phyloP scores from a whole-genome alignment of 2,329 filamentous ascomycete genomes.

The Pestalotiopsis sp. region DNA sequence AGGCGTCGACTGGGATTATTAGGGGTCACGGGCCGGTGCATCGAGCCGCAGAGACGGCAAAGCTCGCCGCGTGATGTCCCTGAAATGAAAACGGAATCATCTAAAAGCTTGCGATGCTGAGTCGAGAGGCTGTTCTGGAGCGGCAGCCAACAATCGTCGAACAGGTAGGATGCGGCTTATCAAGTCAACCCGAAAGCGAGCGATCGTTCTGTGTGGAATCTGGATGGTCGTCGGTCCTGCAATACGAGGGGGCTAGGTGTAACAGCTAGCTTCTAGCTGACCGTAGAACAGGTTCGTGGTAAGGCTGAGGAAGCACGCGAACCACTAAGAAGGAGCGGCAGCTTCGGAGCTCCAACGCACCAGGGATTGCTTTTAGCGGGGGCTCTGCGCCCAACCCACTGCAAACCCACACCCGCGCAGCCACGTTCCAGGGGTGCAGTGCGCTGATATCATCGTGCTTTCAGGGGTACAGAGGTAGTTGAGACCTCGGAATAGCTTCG shows the following conservation, averaged over 20 bases:
- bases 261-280: neutral
- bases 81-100: conserved; percentile 2
- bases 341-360: neutral
- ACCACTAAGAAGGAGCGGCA: neutral
- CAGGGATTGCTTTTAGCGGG: neutral
- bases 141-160: neutral
- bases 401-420: neutral
- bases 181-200: neutral
- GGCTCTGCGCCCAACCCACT: neutral
- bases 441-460: conserved; percentile 2
- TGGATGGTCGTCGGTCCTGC: neutral
- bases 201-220: neutral
- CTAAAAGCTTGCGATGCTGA: neutral
- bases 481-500: neutral
- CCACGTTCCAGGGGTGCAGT: neutral
- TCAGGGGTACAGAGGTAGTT: neutral
- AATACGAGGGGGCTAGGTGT: neutral
- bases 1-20: conserved; percentile 27
- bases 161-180: neutral
- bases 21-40: conserved; percentile 28
- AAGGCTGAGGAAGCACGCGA: neutral
- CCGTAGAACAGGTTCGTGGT: too few species aligned
- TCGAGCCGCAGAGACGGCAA: conserved; percentile 24
- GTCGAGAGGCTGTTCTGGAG: neutral
- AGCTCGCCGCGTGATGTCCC: conserved; percentile 17